Conservation (phyloP, 2,329 filamentous ascomycete genomes). For the Neonectria sp. region DNA sequence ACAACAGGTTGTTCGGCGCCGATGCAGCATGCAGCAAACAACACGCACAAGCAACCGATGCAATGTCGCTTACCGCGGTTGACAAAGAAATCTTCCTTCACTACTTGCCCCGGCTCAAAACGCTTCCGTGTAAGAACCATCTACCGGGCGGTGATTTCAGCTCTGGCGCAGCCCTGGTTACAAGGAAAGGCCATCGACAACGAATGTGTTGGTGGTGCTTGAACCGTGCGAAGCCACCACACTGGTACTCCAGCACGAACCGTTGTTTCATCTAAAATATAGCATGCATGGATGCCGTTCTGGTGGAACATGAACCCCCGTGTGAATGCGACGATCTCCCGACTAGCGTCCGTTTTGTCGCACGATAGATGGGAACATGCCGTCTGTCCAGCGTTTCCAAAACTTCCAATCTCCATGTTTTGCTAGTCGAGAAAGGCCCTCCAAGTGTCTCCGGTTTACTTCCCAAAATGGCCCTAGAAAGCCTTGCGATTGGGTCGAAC, state of each 20-base stretch:
- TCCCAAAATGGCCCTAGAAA: background rate
- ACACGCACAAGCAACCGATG: background rate
- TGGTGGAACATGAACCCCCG: constrained; percentile 31
- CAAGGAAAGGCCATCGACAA: background rate
- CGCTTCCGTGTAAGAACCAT: constrained; percentile 2
- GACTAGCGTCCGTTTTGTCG: constrained; percentile 27
- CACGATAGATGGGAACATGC: constrained; percentile 27
- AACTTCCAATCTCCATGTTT: background rate
- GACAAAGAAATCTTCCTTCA: background rate
- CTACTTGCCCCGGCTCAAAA: background rate
- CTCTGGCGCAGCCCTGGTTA: background rate
- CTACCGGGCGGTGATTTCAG: constrained; percentile 13
- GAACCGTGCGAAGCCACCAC: constrained; percentile 9
- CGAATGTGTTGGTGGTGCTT: background rate
- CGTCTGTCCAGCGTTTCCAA: constrained; percentile 9
- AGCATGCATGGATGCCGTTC: constrained; percentile 25
- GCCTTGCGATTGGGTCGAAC: constrained; percentile 7
- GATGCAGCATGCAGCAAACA: background rate
- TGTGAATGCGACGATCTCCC: constrained; percentile 32
- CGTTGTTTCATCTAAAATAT: constrained; percentile 41
- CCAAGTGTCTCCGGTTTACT: background rate
- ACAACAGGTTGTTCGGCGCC: background rate
- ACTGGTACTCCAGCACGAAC: constrained; percentile 20
- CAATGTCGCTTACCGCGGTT: background rate
- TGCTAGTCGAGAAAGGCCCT: background rate